Evolutionary conservation across 768 basidiomycete genomes (phyloP), one percentile per base, ranked within the genome.

Genomic region (Brasilioporus rufonigricans): DNA sequence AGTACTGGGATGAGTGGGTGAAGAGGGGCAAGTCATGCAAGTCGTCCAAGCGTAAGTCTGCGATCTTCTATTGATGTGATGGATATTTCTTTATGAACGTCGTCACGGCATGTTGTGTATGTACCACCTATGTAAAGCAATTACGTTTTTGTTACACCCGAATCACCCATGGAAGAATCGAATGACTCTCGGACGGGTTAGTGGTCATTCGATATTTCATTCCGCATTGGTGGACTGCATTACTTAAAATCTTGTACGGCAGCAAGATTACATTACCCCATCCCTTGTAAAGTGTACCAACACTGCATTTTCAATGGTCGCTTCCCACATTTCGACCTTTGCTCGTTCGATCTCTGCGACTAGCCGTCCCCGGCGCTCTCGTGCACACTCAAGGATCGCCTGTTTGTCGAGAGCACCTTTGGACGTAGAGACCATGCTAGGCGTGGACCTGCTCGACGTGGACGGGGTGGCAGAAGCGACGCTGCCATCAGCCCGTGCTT

Each of bases 261-360:
- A 13, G 44, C 36, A 51, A 31, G 44, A 35, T 58, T 23, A 56
- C 24, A 36, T 47, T 18, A 53, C 40, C 14, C 26, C 39, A 48
- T 74, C 70, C 65, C 72, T 81, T 58, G 62, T 60, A 41, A 86
- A 65, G 57, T 82, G 76, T 35, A 75, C 65, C 55, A 88, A 70
- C 48, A 78, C 82, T n/a, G 83, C 86, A 62, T 84, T 80, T 69
- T 89, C 87, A 48, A 89, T 77, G 38, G 81, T 84, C 48, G 79
- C 77, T 71, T 89, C 87, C 89, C 89, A 90, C 53, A 90, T 68
- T 62, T 86, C 83, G 27, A 81, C 75, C 63, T 85, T 86, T 23
- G 84, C 80, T 50, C 72, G 74, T 46, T 84, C 77, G 43, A 91
- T 70, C 70, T 86, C 84, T 11, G 70, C 71, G 52, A 72, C 71